Conservation (phyloP, 106 monocot genomes). For the Phalaenopsis aphrodite region DNA sequence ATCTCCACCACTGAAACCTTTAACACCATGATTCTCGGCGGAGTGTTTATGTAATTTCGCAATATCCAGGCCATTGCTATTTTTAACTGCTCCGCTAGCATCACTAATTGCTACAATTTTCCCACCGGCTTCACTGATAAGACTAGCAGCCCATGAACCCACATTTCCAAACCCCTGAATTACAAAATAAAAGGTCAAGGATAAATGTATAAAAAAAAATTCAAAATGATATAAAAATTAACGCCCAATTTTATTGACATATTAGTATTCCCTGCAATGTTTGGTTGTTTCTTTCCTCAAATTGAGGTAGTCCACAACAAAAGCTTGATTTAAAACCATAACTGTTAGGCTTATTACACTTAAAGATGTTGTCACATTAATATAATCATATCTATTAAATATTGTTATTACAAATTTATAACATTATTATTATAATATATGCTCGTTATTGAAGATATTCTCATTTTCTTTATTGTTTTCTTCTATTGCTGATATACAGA, state of each 20-base stretch:
- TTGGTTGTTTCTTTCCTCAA: neutral
- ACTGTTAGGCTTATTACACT: no score
- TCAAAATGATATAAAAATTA: neutral
- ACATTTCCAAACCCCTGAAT: conserved; percentile 72
- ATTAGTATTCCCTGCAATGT: neutral
- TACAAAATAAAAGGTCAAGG: neutral
- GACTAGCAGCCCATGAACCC: conserved; percentile 63
- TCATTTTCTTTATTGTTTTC: no score
- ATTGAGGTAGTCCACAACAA: neutral
- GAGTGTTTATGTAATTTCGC: conserved; percentile 29
- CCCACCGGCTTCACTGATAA: conserved; percentile 57
- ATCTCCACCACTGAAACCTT: conserved; percentile 72
- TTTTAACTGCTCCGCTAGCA: conserved; percentile 63
- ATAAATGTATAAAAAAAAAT: neutral
- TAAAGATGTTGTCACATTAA: no score
- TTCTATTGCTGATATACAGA: no score
- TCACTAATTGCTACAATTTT: conserved; percentile 61
- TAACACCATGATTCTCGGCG: conserved; percentile 34
- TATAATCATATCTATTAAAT: no score
- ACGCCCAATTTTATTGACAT: neutral
- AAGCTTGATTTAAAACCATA: neutral
- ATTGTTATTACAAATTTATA: no score
- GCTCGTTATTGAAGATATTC: no score
- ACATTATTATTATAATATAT: no score
- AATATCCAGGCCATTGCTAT: conserved; percentile 53